These are phyloP conservation scores for Bruguiera sexangula DNA, from an alignment of 345 rosid genomes.

Conservation along the genomic window DNA sequence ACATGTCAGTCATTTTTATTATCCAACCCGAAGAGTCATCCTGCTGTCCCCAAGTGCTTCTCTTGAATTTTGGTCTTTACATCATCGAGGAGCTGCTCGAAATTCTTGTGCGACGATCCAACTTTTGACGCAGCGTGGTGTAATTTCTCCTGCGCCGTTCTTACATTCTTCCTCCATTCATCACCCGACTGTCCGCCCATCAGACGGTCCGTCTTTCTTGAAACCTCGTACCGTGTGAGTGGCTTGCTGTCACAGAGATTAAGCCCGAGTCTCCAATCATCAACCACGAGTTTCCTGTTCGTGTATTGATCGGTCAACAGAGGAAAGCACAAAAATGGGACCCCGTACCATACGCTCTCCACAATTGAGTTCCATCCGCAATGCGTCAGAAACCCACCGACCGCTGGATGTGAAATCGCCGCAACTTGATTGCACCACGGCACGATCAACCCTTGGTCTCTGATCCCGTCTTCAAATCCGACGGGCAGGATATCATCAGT, in stretches of 20 bases:
- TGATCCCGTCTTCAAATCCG: slow-evolving; percentile 43
- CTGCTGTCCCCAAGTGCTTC: too few relatives aligned
- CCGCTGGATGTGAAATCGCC: slow-evolving; percentile 43
- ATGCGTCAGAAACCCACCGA: slow-evolving; percentile 64
- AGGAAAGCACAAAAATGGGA: slow-evolving; percentile 67
- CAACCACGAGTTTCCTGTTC: slow-evolving; percentile 64
- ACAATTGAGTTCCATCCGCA: slow-evolving; percentile 77
- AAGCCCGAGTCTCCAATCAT: slow-evolving; percentile 69
- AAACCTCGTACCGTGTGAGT: slow-evolving; percentile 31
- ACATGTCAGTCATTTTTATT: too few relatives aligned
- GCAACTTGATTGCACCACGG: slow-evolving; percentile 65
- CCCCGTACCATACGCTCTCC: slow-evolving; percentile 57
- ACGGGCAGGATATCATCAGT: slow-evolving; percentile 43
- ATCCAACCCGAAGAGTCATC: too few relatives aligned
- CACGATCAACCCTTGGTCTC: slow-evolving; percentile 51
- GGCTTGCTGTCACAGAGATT: slow-evolving; percentile 40
- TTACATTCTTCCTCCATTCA: background rate
- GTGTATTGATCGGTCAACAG: slow-evolving; percentile 70
- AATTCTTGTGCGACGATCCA: slow-evolving; percentile 32
- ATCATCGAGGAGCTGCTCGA: slow-evolving; percentile 26
- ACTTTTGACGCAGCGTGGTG: slow-evolving; percentile 18
- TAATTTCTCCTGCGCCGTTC: slow-evolving; percentile 17
- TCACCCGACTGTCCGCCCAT: slow-evolving; percentile 22
- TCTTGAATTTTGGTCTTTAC: slow-evolving; percentile 24
- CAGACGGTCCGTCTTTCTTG: slow-evolving; percentile 23